These are phyloP conservation scores for Medicago arabica DNA, from an alignment of 306 rosid species.

Conservation along the genomic window DNA sequence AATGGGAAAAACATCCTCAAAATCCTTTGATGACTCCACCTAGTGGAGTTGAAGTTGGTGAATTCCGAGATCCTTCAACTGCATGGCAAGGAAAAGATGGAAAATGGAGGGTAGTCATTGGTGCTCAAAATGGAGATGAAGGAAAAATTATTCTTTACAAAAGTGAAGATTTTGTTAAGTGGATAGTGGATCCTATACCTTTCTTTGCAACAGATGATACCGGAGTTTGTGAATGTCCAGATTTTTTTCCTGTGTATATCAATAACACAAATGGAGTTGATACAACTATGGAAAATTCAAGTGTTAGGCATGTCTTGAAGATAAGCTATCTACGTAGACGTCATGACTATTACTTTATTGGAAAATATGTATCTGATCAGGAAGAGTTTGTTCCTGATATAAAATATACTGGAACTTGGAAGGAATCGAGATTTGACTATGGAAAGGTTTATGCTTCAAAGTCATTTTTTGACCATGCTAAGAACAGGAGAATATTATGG, in stretches of 20 bases:
- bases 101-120: slow-evolving; percentile 55
- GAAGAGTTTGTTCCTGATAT: slow-evolving; percentile 49
- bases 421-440: slow-evolving; percentile 37
- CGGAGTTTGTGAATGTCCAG: slow-evolving; percentile 66
- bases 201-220: slow-evolving; percentile 42
- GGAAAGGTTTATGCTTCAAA: too few relatives aligned
- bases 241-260: slow-evolving; percentile 57
- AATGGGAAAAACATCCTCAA: slow-evolving; percentile 58
- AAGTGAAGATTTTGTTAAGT: slow-evolving; percentile 55
- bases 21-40: slow-evolving; percentile 56
- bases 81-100: slow-evolving; percentile 60
- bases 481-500: too few relatives aligned
- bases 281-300: slow-evolving; percentile 16
- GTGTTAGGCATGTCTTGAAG: slow-evolving; percentile 55
- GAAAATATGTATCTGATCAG: slow-evolving; percentile 41
- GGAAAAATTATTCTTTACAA: slow-evolving; percentile 51
- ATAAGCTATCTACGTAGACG: slow-evolving; percentile 34
- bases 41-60: slow-evolving; percentile 36
- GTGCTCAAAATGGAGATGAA: slow-evolving; percentile 46
- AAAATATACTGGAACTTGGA: slow-evolving; percentile 38
- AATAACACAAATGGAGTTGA: slow-evolving; percentile 50
- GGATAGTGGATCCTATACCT: slow-evolving; percentile 44
- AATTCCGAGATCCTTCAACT: slow-evolving; percentile 67
- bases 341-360: slow-evolving; percentile 53
- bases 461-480: too few relatives aligned